Base-by-base conservation (phyloP, 495 filamentous ascomycete species). In the Penicillium nucicola region DNA sequence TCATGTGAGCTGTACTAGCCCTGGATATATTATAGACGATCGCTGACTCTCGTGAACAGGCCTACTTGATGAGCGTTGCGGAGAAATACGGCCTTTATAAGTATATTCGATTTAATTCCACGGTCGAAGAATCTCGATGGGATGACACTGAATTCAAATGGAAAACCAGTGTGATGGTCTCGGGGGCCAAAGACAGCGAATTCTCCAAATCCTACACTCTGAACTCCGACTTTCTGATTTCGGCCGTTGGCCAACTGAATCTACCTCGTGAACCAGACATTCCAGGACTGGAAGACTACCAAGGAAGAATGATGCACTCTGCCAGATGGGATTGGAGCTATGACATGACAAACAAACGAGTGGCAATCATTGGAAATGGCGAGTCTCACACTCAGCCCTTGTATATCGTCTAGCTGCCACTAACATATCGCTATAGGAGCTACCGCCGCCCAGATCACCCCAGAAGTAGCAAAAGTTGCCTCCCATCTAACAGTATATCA, bases 381-480 rank as follows among this genome's bases (percentile, higher is more conserved):
- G 34, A 10, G 41, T 11, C 20, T 28, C 7, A 17, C 8, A 10
- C 15, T n/a, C 9, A 34, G 12, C 6, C 6, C 25, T 28, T 28
- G 25, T 28, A 28, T 22, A 25, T 5, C 6, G 42, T 25, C 25
- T 54, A 49, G 18, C 12, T 1, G 8, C 25, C 76, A 78, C 52
- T 23, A 11, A 13, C 14, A 25, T 28, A 71, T 75, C 55, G 62
- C 80, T 11, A 77, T 71, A 72, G 84, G 86, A 18, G 84, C 85
- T 15, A 87, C 84, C 14, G 80, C 80, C 9, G 84, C 81, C n/a
- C 87, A 89, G 59, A 87, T 89, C 53, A 74, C 86, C 18, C 84
- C 86, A 12, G 78, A 77, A 37, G 69, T 88, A 22, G 80, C 81
- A 39, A 79, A 79, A 41, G 51, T 77, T 5, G 75, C 77, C 37